These are phyloP conservation scores for Solanum ahanhuiri DNA, from an alignment of 257 asterid species.

Conservation along the genomic window DNA sequence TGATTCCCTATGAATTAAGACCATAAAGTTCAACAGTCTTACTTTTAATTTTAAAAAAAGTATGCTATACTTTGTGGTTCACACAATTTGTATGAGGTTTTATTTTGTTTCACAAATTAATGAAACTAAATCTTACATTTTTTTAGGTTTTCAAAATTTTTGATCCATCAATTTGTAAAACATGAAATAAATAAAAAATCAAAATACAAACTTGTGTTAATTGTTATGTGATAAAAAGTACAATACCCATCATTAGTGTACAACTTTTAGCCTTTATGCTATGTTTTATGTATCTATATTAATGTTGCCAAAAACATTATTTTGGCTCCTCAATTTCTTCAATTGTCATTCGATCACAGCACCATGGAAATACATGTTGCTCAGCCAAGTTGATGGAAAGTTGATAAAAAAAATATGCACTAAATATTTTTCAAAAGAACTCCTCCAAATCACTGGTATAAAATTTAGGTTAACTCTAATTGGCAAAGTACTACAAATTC, in stretches of 20 bases:
- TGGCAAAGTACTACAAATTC: neutral
- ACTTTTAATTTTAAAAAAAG: no score
- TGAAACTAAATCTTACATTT: neutral
- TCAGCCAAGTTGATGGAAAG: neutral
- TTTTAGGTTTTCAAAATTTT: neutral
- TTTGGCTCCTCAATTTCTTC: neutral
- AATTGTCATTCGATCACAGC: neutral
- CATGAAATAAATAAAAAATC: neutral
- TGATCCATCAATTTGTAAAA: neutral
- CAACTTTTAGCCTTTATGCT: no score
- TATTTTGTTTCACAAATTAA: neutral
- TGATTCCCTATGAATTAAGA: neutral
- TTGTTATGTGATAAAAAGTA: neutral
- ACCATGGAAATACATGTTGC: neutral
- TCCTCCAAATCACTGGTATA: neutral
- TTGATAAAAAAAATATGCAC: neutral
- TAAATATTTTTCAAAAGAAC: neutral
- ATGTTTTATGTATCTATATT: no score
- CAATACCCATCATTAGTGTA: no score
- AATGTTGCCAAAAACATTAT: no score
- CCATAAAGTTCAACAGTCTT: no score
- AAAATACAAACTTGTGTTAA: neutral
- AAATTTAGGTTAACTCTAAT: neutral
- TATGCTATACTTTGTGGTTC: neutral
- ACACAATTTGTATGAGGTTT: neutral